phyloP scores from a whole-genome alignment of 176 grass and related monocot genomes.

The Triticum turgidum region DNA sequence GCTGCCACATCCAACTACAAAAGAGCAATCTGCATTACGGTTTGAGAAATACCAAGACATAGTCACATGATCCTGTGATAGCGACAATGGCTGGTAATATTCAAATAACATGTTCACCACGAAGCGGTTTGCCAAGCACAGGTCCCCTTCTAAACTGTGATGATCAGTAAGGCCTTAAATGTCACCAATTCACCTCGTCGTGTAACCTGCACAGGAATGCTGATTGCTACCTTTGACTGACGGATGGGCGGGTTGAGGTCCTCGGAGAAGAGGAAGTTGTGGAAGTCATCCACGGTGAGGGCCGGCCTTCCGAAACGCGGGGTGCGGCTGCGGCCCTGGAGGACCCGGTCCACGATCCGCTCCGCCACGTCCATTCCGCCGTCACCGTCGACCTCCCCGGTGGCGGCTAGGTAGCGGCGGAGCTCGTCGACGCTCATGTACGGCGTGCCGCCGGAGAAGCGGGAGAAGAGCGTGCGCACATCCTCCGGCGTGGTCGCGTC shows the following conservation, averaged over 20 bases:
- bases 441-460: slow-evolving; percentile 45
- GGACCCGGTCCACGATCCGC: slow-evolving; percentile 52
- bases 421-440: slow-evolving; percentile 71
- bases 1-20: no score
- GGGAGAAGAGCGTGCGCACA: slow-evolving; percentile 52
- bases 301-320: slow-evolving; percentile 46
- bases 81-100: slow-evolving; percentile 2
- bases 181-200: background rate
- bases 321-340: slow-evolving; percentile 54
- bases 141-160: background rate
- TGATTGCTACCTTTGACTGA: slow-evolving; percentile 38
- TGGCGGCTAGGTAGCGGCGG: slow-evolving; percentile 53
- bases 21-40: background rate
- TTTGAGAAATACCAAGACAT: background rate
- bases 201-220: background rate
- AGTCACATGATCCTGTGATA: background rate
- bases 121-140: background rate
- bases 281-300: slow-evolving; percentile 72
- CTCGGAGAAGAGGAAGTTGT: slow-evolving; percentile 69
- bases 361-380: slow-evolving; percentile 37
- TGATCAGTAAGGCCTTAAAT: background rate
- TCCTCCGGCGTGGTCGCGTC: slow-evolving; percentile 70
- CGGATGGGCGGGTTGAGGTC: slow-evolving; percentile 73
- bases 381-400: slow-evolving; percentile 18
- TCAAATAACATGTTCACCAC: background rate